These are phyloP conservation scores for Aspergillus asperescens DNA, from an alignment of 495 filamentous ascomycete genomes.

Conservation along the genomic window DNA sequence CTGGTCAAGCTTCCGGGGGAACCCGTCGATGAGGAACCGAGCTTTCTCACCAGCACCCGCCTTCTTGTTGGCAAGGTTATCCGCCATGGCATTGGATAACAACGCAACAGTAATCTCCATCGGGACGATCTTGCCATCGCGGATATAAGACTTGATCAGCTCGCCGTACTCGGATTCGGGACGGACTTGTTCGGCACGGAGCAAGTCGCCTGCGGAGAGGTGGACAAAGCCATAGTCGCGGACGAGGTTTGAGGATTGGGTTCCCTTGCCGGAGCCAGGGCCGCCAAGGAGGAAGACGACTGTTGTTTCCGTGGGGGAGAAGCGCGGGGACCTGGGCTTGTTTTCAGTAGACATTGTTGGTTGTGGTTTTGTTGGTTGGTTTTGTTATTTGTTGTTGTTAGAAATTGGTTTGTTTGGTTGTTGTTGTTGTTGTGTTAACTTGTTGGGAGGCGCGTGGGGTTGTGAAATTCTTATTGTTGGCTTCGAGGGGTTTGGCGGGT, in stretches of 20 bases:
- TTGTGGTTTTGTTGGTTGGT: conserved; percentile 24
- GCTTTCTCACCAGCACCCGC: conserved; percentile 25
- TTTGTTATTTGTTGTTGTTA: conserved; percentile 7
- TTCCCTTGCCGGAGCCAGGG: conserved; percentile 54
- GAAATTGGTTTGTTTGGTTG: background rate
- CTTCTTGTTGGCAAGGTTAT: conserved; percentile 39
- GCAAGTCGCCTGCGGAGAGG: conserved; percentile 86
- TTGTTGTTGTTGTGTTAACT: background rate
- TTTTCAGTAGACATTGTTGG: conserved; percentile 4
- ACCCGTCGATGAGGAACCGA: conserved; percentile 87
- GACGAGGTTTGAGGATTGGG: conserved; percentile 84
- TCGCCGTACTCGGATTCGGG: conserved; percentile 79
- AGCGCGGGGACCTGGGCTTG: conserved; percentile 58
- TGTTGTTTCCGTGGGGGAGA: conserved; percentile 71
- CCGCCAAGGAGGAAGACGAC: conserved; percentile 66
- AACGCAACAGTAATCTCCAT: conserved; percentile 97
- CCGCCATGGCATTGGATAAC: conserved; percentile 86
- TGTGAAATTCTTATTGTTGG: conserved; percentile 14
- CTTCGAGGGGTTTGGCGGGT: conserved; percentile 17
- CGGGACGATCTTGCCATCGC: conserved; percentile 89
- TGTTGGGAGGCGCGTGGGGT: conserved; percentile 11
- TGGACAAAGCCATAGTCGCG: conserved; percentile 88
- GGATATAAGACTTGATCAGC: conserved; percentile 85
- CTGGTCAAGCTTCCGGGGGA: conserved; percentile 96
- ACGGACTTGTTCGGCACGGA: conserved; percentile 88